phyloP scores from a whole-genome alignment of 2,329 filamentous ascomycete genomes.

The Xylariales sp. region DNA sequence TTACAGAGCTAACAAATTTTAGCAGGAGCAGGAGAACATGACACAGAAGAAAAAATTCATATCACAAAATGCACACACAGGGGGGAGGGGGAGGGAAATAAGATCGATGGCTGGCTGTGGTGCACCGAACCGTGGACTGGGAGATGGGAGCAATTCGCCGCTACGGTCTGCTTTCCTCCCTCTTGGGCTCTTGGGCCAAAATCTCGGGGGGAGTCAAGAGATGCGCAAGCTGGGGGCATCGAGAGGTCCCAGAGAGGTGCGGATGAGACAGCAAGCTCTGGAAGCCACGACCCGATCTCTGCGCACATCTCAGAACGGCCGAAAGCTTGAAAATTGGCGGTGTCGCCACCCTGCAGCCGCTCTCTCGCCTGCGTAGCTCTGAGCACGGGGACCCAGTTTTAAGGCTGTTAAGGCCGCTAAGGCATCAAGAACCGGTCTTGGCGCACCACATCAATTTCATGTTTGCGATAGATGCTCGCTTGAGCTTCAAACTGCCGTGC shows the following conservation, averaged over 20 bases:
- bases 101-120: not conserved
- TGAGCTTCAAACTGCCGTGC: not conserved
- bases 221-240: not conserved
- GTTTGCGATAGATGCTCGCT: not conserved
- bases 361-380: conserved; percentile 16
- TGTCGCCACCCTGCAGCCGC: too few relatives aligned
- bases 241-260: not conserved
- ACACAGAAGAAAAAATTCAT: too few relatives aligned
- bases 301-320: conserved; percentile 10
- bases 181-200: too few relatives aligned
- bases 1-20: too few relatives aligned
- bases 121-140: not conserved
- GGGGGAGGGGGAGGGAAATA: not conserved
- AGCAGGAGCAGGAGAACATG: too few relatives aligned
- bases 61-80: not conserved
- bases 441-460: conserved; percentile 6
- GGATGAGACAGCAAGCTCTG: not conserved
- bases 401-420: conserved; percentile 11
- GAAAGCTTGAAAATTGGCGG: not conserved
- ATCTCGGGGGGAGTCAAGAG: too few relatives aligned
- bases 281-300: not conserved
- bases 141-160: not conserved
- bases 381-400: conserved; percentile 12
- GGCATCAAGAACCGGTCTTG: conserved; percentile 9
- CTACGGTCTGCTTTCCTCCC: not conserved